Conservation (phyloP, 164 flowering plant genomes). For the Berberis thunbergii region DNA sequence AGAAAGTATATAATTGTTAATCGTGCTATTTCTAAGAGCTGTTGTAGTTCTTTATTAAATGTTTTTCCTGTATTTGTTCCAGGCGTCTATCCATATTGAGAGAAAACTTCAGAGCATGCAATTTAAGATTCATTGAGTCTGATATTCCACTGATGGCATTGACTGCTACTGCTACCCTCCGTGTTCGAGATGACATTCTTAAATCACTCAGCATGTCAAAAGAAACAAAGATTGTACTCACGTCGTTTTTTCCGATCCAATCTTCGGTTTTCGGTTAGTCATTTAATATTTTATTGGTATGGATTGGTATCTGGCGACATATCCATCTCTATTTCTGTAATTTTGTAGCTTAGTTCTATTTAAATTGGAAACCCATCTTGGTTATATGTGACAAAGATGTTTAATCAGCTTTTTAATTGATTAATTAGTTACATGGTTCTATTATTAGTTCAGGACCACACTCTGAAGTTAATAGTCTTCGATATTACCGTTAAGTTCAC, state of each 20-base stretch:
- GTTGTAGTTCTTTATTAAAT: neutral
- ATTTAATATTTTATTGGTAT: neutral
- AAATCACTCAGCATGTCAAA: conserved; percentile 62
- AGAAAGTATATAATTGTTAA: too few species aligned
- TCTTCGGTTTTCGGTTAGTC: conserved; percentile 72
- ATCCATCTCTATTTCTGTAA: too few species aligned
- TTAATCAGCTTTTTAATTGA: too few species aligned
- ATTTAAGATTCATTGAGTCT: conserved; percentile 39
- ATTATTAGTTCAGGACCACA: too few species aligned
- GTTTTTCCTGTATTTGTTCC: conserved; percentile 10
- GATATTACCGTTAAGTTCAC: neutral
- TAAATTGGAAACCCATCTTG: too few species aligned
- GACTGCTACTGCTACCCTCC: conserved; percentile 88
- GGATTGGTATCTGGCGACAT: neutral
- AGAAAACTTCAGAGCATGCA: conserved; percentile 50
- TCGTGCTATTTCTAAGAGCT: neutral
- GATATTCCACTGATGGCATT: conserved; percentile 90
- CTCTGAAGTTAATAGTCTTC: too few species aligned
- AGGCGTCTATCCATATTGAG: conserved; percentile 74
- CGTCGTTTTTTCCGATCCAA: conserved; percentile 82
- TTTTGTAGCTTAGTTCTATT: too few species aligned
- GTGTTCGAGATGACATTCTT: conserved; percentile 71
- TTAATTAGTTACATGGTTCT: too few species aligned
- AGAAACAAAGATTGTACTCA: conserved; percentile 61
- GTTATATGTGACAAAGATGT: too few species aligned